These are phyloP conservation scores for Fusarium dimerum DNA, from an alignment of 2,329 filamentous ascomycete species.

Conservation along the genomic window DNA sequence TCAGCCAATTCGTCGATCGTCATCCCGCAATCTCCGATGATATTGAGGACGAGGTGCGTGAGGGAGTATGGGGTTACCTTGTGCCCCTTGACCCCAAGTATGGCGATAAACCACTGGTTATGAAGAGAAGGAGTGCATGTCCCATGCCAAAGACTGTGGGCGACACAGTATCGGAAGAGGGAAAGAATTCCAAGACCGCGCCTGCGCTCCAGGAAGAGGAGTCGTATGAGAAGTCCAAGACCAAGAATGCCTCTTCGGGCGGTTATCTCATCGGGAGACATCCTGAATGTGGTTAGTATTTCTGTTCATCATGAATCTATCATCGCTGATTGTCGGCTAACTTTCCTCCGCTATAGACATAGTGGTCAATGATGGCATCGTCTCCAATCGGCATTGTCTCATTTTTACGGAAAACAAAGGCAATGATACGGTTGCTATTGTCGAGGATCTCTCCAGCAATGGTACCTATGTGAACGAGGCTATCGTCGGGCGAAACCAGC, in stretches of 20 bases:
- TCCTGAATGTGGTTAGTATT: constrained; percentile 79
- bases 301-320: not conserved
- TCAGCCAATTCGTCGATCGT: constrained; percentile 74
- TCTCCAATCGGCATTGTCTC: constrained; percentile 84
- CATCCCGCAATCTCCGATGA: constrained; percentile 74
- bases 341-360: constrained; percentile 51
- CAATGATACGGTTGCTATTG: constrained; percentile 65
- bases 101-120: constrained; percentile 65
- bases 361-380: constrained; percentile 71
- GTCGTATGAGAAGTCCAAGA: constrained; percentile 63
- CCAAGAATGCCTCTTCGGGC: constrained; percentile 64
- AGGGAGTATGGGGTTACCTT: constrained; percentile 95
- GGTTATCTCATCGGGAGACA: constrained; percentile 93
- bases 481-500: constrained; percentile 87
- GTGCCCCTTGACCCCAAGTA: constrained; percentile 75
- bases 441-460: constrained; percentile 94
- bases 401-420: constrained; percentile 64
- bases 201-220: constrained; percentile 56
- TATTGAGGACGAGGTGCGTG: constrained; percentile 77
- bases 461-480: constrained; percentile 95
- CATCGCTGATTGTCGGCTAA: constrained; percentile 4
- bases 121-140: constrained; percentile 74
- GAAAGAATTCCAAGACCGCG: constrained; percentile 46
- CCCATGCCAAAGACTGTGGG: constrained; percentile 54
- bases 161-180: constrained; percentile 36